phyloP scores from a whole-genome alignment of 1,139 yeast genomes.

The Lodderomyces oxycetoniae region DNA sequence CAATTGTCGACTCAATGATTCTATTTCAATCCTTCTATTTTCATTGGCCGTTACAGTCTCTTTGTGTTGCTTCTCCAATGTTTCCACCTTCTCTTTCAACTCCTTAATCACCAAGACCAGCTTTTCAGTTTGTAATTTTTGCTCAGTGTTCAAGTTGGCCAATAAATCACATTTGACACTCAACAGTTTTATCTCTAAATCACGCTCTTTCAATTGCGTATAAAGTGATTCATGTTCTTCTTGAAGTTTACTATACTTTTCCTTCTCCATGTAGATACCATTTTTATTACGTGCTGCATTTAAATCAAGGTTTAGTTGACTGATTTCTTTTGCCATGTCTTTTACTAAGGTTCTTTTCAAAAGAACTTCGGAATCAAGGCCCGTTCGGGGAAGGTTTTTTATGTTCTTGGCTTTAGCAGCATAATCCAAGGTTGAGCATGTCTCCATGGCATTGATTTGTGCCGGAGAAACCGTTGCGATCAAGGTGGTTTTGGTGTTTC shows the following conservation, averaged over 20 bases:
- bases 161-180: conserved; percentile 12
- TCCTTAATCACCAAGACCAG: too few species aligned
- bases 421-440: conserved; percentile 77
- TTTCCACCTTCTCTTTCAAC: too few species aligned
- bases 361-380: conserved; percentile 49
- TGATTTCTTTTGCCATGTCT: conserved; percentile 54
- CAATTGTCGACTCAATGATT: too few species aligned
- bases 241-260: conserved; percentile 49
- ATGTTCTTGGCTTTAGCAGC: conserved; percentile 80
- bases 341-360: conserved; percentile 56
- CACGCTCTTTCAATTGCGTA: conserved; percentile 22
- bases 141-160: conserved; percentile 7
- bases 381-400: conserved; percentile 62
- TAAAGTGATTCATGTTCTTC: conserved; percentile 27
- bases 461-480: conserved; percentile 86
- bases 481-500: conserved; percentile 72
- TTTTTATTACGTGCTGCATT: conserved; percentile 57
- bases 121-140: neutral
- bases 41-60: neutral
- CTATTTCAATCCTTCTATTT: conserved; percentile 4
- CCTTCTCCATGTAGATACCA: conserved; percentile 59
- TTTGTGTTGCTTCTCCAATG: conserved; percentile 2
- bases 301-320: conserved; percentile 53
- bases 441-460: conserved; percentile 66
- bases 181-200: conserved; percentile 14